Base-by-base conservation (phyloP, 2,329 filamentous ascomycete species). In the Aspergillus eucalypticola region DNA sequence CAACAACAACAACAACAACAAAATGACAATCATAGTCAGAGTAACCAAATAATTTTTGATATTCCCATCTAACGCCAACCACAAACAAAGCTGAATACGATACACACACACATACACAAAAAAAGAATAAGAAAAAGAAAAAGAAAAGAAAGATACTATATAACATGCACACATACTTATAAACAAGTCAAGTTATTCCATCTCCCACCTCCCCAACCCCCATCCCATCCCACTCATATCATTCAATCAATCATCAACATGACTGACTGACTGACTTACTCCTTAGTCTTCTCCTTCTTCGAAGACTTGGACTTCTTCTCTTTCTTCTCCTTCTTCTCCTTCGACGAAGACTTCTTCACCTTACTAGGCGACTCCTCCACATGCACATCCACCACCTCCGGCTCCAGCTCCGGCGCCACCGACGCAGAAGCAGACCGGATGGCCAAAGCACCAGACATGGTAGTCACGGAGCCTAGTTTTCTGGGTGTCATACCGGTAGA, bases 251-350 rank as follows among this genome's bases (percentile, higher is more conserved):
- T 1, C 19, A 29, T 29, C 27, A 29, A 29, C 27, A 8, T 29
- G 27, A 8, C 8, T 29, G 27, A 27, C 25, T 27, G 25, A 10
- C 8, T 29, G 27, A 32, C 8, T 38, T 44, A 66, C 23, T 60
- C 62, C 58, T 63, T 64, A 46, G 58, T 59, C 58, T 70, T 68
- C 3, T 68, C 61, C 27, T 63, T 64, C 63, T 69, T 69, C 44
- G 66, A 60, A 32, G 65, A 57, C 56, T 71, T 71, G 52, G 67
- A 67, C 44, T 64, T 60, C 59, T 70, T 67, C 15, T 63, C 59
- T 39, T 58, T 27, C 59, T 66, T 59, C 41, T 49, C 21, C 42
- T 69, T 58, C 58, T 64, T 62, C 25, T 32, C 23, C 46, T 50
- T 27, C 19, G 15, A 19, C 23, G 15, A 19, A 19, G 25, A 8